phyloP scores from a whole-genome alignment of 768 basidiomycete genomes.

The Mycena capillaripes region DNA sequence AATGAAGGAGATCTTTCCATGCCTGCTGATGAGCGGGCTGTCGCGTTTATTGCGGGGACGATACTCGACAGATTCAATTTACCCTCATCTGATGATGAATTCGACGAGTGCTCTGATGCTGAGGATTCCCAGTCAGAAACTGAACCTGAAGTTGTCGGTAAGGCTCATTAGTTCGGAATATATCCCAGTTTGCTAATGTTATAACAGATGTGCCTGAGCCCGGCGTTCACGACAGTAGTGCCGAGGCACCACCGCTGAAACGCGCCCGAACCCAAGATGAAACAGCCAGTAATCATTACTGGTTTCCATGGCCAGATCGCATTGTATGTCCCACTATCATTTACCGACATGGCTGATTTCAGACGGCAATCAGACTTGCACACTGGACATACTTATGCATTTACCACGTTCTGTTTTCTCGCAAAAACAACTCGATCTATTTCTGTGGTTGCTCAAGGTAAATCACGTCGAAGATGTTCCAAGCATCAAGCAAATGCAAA shows the following conservation, averaged over 20 bases:
- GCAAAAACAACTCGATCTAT: neutral
- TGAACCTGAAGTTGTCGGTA: neutral
- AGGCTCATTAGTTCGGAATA: neutral
- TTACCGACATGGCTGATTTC: neutral
- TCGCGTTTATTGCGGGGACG: neutral
- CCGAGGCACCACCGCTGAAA: neutral
- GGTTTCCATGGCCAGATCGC: neutral
- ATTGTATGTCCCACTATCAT: neutral
- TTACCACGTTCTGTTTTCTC: slow-evolving; percentile 1
- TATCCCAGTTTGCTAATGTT: neutral
- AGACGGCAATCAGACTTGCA: neutral
- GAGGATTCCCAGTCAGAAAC: neutral
- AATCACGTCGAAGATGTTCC: neutral
- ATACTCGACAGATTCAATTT: neutral
- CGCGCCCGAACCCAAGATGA: neutral
- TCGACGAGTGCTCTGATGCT: neutral
- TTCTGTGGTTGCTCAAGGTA: neutral
- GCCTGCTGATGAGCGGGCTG: neutral
- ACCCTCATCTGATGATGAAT: neutral
- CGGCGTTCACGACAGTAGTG: neutral
- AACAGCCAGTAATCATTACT: neutral
- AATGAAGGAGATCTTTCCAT: neutral
- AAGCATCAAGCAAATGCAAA: neutral
- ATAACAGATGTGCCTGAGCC: neutral
- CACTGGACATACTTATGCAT: slow-evolving; percentile 4